A percentile compares a stretch with the other conserved stretches of the same genome.
These are phyloP conservation scores for Arachnomyces sp. DNA, from an alignment of 2,329 filamentous ascomycete species.

Conservation along the genomic window DNA sequence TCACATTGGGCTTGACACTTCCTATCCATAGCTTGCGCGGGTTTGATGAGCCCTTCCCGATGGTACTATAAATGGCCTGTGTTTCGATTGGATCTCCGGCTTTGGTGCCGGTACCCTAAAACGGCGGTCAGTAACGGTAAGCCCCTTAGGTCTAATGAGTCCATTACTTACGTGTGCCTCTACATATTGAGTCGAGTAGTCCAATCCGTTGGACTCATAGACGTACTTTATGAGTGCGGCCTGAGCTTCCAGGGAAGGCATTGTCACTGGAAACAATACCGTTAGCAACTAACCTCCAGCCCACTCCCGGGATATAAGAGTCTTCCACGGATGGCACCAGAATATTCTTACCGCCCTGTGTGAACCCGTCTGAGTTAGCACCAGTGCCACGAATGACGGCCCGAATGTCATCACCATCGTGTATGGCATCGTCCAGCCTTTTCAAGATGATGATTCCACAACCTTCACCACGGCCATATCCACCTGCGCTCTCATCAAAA, in stretches of 20 bases:
- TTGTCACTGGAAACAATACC: conserved; percentile 2
- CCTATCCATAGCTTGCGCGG: conserved; percentile 1
- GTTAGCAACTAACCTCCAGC: not conserved
- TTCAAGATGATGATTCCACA: conserved; percentile 54
- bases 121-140: no score
- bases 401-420: conserved; percentile 56
- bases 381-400: conserved; percentile 62
- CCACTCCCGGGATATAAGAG: no score
- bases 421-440: conserved; percentile 62
- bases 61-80: not conserved
- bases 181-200: conserved; percentile 1
- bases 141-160: no score
- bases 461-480: conserved; percentile 16
- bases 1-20: conserved; percentile 1
- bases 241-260: not conserved
- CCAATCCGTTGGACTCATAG: conserved; percentile 1
- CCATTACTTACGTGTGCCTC: no score
- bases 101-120: conserved; percentile 1
- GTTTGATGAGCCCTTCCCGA: not conserved
- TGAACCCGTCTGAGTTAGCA: conserved; percentile 59
- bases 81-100: conserved; percentile 7
- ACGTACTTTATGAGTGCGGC: conserved; percentile 1
- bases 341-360: no score
- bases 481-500: conserved; percentile 13
- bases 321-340: no score